Percentiles rank a stretch among this genome's conserved stretches.
These are phyloP conservation scores for Helotiales sp. DNA, from an alignment of 2,329 filamentous ascomycete genomes.

Conservation along the genomic window DNA sequence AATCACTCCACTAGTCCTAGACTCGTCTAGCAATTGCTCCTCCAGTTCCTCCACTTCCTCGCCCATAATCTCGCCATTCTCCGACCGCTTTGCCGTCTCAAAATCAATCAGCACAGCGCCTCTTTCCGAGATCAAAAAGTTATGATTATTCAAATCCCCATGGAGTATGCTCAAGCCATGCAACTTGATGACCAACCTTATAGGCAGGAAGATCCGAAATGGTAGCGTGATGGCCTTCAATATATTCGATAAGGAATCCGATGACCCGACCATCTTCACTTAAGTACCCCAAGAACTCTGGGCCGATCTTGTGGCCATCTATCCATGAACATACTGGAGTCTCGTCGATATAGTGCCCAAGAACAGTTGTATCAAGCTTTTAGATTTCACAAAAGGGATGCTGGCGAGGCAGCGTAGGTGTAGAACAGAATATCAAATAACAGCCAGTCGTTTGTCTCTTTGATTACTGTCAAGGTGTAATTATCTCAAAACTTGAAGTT, in stretches of 20 bases:
- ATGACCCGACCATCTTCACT: conserved; percentile 43
- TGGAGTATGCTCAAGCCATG: conserved; percentile 46
- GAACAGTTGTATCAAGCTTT: too few species aligned
- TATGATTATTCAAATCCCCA: conserved; percentile 47
- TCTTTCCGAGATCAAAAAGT: conserved; percentile 44
- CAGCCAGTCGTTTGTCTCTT: too few species aligned
- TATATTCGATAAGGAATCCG: conserved; percentile 43
- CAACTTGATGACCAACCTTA: conserved; percentile 38
- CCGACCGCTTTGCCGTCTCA: conserved; percentile 33
- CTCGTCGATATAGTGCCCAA: conserved; percentile 21
- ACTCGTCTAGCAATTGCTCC: conserved; percentile 15
- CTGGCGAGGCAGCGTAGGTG: too few species aligned
- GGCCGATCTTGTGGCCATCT: conserved; percentile 31
- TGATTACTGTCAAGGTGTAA: too few species aligned
- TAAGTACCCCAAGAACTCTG: conserved; percentile 44
- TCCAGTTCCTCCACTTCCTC: conserved; percentile 9
- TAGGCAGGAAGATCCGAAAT: conserved; percentile 42
- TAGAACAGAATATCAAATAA: too few species aligned
- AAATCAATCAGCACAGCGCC: conserved; percentile 46
- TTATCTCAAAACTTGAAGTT: too few species aligned
- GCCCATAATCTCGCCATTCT: conserved; percentile 7
- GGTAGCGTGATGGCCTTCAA: conserved; percentile 39
- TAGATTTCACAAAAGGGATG: too few species aligned
- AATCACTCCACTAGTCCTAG: conserved; percentile 11
- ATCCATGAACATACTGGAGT: conserved; percentile 35